A percentile compares a stretch with the other conserved stretches of the same genome.
phyloP scores from a whole-genome alignment of 768 basidiomycete species.

The Naematelia aurantialba region DNA sequence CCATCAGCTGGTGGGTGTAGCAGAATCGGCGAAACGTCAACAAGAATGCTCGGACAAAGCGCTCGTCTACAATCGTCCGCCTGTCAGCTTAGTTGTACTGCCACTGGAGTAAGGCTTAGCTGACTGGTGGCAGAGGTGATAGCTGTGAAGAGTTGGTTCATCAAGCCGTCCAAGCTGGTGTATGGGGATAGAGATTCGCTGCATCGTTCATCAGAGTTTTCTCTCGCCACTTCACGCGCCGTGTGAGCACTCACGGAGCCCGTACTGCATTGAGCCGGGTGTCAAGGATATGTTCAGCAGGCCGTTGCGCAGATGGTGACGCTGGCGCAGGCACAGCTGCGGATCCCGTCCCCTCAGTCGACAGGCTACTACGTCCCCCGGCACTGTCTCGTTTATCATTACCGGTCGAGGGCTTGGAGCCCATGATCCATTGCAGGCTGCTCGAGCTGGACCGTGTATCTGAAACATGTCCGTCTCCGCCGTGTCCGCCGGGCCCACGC shows the following conservation, averaged over 20 bases:
- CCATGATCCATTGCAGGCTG: slow-evolving; percentile 34
- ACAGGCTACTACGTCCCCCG: too few relatives aligned
- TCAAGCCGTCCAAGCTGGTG: slow-evolving; percentile 21
- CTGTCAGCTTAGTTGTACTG: not conserved
- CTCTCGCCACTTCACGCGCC: not conserved
- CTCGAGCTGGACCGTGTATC: slow-evolving; percentile 22
- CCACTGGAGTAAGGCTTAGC: not conserved
- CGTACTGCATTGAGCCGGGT: not conserved
- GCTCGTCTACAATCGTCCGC: slow-evolving; percentile 24
- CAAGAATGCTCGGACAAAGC: slow-evolving; percentile 40
- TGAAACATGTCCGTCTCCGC: slow-evolving; percentile 11
- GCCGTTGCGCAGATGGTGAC: too few relatives aligned
- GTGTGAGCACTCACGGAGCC: not conserved
- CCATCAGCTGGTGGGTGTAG: slow-evolving; percentile 31
- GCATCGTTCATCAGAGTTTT: not conserved
- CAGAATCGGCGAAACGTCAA: slow-evolving; percentile 45
- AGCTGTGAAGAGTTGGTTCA: slow-evolving; percentile 23
- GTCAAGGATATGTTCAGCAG: not conserved
- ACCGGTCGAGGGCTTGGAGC: not conserved
- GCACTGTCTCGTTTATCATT: not conserved
- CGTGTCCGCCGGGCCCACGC: not conserved
- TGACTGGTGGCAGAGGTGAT: slow-evolving; percentile 31
- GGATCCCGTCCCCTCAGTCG: too few relatives aligned
- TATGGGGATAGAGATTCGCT: slow-evolving; percentile 15
- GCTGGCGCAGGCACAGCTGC: too few relatives aligned